phyloP scores from a whole-genome alignment of 2,329 filamentous ascomycete species.

The Aspergillus awamori region DNA sequence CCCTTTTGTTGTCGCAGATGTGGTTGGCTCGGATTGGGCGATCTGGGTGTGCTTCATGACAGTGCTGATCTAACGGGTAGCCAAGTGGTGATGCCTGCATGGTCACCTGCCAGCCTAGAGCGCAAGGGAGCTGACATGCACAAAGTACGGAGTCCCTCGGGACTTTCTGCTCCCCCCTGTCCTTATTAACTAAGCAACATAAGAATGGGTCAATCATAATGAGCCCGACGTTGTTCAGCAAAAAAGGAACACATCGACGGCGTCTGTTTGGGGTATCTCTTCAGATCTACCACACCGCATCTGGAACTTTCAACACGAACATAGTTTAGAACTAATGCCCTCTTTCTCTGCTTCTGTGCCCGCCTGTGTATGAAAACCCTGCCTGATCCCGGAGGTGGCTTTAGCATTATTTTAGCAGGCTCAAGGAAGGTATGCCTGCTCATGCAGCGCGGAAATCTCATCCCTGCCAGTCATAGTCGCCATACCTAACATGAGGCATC shows the following conservation, averaged over 20 bases:
- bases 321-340: neutral
- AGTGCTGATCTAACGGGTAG: slow-evolving; percentile 7
- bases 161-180: neutral
- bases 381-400: neutral
- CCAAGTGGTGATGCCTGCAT: slow-evolving; percentile 1
- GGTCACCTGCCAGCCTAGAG: slow-evolving; percentile 6
- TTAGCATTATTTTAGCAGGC: neutral
- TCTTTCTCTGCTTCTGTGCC: neutral
- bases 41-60: slow-evolving; percentile 1
- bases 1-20: neutral
- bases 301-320: neutral
- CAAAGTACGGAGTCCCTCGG: neutral
- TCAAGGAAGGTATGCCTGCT: neutral
- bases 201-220: neutral
- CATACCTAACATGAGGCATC: neutral
- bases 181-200: neutral
- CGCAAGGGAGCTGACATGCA: neutral
- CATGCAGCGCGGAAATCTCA: neutral
- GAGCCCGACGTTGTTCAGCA: no score
- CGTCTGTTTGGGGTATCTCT: neutral
- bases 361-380: neutral
- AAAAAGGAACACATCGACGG: no score
- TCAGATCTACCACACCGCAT: neutral
- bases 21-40: neutral
- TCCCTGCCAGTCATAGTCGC: neutral